Evolutionary conservation across 1,139 yeast genomes (phyloP), one percentile per base, ranked within the genome.

Genomic region (Candida sanyaensis): DNA sequence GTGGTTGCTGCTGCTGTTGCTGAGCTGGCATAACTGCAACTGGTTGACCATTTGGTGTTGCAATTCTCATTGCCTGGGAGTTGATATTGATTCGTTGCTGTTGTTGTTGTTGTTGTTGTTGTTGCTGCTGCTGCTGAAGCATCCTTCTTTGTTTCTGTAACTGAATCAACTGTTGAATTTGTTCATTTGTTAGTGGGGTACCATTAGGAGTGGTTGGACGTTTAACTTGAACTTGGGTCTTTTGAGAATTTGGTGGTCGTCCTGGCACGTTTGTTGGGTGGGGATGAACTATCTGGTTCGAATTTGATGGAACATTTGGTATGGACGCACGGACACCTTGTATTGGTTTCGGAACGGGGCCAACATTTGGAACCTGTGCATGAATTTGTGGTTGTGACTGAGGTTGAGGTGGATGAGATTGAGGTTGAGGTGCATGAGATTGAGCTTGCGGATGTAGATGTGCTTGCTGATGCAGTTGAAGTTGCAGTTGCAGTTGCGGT

Each of bases 161-260:
- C 48, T 78, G 83, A 41, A 80, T 60, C 33, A 80, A 61, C 48
- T 77, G 81, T 55, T 80, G 85, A 12, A 80, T 66, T 54, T 80
- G 85, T 51, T 80, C 84, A 12, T 75, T 74, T 0, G 83, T 77
- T 46, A 78, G 77, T 6, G 81, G 81, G 1, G 81, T 75, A 2
- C 82, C 83, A 54, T 77, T 75, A 1, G 82, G 79, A 1, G 78
- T 73, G 0, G 78, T 70, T 6, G 82, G 77, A 30, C 75, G 55
- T 48, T 69, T 68, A 29, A 57, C 43, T 11, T 48, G 52, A 8
- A 45, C 27, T 41, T 38, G 45, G 27, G 36, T 33, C 21, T 31
- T 42, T 17, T 38, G 32, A 9, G 41, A 34, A 21, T 7, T 31
- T 17, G 41, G 12, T 21, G 26, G 42, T 11, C 39, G 21, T 32